These are phyloP conservation scores for Lactarius deliciosus DNA, from an alignment of 768 basidiomycete genomes.

Conservation along the genomic window DNA sequence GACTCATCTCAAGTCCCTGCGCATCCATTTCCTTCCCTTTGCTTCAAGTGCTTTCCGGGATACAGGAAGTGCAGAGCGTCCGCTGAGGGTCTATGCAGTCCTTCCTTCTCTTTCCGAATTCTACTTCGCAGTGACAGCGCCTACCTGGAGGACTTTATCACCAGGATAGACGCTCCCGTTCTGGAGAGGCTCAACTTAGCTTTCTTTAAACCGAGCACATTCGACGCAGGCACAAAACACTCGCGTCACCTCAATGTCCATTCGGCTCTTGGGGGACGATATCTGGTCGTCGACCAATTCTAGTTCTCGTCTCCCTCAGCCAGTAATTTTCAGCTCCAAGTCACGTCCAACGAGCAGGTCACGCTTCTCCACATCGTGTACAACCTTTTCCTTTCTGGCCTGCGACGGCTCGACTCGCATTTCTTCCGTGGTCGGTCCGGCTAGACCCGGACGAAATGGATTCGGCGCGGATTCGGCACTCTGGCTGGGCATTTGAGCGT, in stretches of 20 bases:
- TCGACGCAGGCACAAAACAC: not conserved
- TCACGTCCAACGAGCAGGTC: not conserved
- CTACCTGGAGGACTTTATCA: conserved; percentile 5
- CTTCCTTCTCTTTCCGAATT: conserved; percentile 11
- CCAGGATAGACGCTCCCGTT: conserved; percentile 1
- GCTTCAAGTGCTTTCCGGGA: not conserved
- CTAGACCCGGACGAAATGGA: not conserved
- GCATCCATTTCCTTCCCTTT: not conserved
- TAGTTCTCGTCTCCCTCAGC: too few relatives aligned
- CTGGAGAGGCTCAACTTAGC: not conserved
- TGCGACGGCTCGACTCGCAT: not conserved
- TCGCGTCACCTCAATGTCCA: not conserved
- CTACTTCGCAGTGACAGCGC: not conserved
- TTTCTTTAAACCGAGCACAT: not conserved
- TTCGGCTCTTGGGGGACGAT: conserved; percentile 1
- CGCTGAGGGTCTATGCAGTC: not conserved
- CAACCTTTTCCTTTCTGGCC: too few relatives aligned
- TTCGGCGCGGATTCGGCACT: not conserved
- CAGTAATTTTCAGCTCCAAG: too few relatives aligned
- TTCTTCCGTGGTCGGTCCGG: too few relatives aligned
- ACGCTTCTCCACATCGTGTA: not conserved
- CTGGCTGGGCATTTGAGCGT: not conserved
- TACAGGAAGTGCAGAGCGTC: not conserved
- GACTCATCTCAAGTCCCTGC: conserved; percentile 1
- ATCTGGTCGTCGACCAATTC: not conserved